Conservation (phyloP, 179 eudicot species). For the Carnegiea gigantea region DNA sequence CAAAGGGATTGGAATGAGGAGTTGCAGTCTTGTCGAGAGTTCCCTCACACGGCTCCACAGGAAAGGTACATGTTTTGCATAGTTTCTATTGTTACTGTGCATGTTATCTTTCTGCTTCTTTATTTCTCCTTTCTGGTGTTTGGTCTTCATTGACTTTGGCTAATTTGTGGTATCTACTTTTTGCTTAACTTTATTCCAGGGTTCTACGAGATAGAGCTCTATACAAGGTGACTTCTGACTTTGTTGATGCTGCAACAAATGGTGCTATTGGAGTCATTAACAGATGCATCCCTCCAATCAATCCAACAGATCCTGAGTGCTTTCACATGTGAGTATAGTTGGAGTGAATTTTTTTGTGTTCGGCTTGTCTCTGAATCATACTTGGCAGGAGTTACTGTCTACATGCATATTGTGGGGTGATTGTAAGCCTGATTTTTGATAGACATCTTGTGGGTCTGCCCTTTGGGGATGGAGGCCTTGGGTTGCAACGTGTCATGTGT, state of each 20-base stretch:
- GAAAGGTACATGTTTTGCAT: slow-evolving; percentile 57
- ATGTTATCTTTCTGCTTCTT: not conserved
- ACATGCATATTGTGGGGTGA: not conserved
- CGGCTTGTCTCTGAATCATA: not conserved
- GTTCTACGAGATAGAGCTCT: slow-evolving; percentile 93
- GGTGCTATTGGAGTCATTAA: slow-evolving; percentile 96
- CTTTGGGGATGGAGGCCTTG: too few relatives aligned
- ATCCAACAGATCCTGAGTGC: slow-evolving; percentile 99
- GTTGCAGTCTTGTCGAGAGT: slow-evolving; percentile 94
- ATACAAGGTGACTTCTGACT: slow-evolving; percentile 95
- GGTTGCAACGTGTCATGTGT: not conserved
- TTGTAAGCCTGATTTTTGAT: not conserved
- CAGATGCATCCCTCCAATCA: slow-evolving; percentile 95
- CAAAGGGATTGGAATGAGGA: slow-evolving; percentile 99
- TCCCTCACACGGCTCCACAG: slow-evolving; percentile 77
- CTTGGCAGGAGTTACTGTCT: not conserved
- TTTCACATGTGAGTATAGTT: slow-evolving; percentile 84
- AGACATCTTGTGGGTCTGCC: not conserved
- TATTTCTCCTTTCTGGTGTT: not conserved
- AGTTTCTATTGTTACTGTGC: slow-evolving; percentile 3
- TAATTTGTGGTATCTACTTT: not conserved
- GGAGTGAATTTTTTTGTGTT: not conserved
- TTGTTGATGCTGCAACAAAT: slow-evolving; percentile 94
- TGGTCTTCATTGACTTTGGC: not conserved
- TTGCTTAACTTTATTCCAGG: slow-evolving; percentile 41